phyloP scores from a whole-genome alignment of 2,329 filamentous ascomycete genomes.

The Aureobasidium sp. region DNA sequence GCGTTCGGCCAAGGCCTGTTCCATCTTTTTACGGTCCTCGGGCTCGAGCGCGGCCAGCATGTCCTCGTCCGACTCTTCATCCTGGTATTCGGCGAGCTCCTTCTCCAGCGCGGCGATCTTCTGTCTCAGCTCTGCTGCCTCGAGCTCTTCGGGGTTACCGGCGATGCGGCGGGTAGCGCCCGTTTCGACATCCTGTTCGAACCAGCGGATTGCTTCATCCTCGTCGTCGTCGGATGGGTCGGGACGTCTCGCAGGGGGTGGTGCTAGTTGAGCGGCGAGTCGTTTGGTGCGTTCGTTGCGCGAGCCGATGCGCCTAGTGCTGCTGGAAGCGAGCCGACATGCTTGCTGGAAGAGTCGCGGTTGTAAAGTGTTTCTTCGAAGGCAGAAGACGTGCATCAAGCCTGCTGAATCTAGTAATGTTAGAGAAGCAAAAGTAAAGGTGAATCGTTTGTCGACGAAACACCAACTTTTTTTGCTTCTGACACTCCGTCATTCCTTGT shows the following conservation, averaged over 20 bases:
- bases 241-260: too few species aligned
- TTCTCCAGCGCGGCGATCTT: conserved; percentile 16
- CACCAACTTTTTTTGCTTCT: conserved; percentile 6
- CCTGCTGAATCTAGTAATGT: neutral
- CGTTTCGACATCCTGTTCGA: conserved; percentile 17
- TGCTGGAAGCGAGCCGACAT: conserved; percentile 15
- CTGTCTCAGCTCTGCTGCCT: conserved; percentile 14
- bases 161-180: conserved; percentile 13
- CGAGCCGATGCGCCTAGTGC: conserved; percentile 1
- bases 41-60: conserved; percentile 14
- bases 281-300: neutral
- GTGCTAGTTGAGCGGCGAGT: neutral
- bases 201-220: conserved; percentile 15
- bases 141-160: conserved; percentile 16
- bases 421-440: neutral
- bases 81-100: conserved; percentile 13
- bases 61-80: conserved; percentile 14
- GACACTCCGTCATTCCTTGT: neutral
- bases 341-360: conserved; percentile 17
- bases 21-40: conserved; percentile 12
- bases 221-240: neutral
- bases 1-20: conserved; percentile 10
- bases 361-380: conserved; percentile 12
- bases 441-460: neutral
- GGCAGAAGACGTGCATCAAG: conserved; percentile 15